Evolutionary conservation across 208 protist genomes (phyloP).

Genomic region (Trypanosoma cruzi): DNA sequence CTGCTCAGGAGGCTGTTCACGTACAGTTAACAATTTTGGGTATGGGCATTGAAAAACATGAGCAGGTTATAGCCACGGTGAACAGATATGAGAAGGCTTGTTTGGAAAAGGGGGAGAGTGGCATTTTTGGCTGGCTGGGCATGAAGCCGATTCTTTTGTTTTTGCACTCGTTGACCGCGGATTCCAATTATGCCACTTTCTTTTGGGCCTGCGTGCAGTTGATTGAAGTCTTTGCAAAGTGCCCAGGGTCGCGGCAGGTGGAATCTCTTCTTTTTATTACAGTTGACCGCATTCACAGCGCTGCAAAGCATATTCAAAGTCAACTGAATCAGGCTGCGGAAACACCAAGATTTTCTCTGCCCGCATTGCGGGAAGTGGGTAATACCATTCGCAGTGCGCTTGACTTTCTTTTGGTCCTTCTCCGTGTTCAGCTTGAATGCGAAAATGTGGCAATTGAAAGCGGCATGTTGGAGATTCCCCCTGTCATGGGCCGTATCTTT

Average conservation of each 20-base stretch:
- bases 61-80: constrained; percentile 66
- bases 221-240: constrained; percentile 76
- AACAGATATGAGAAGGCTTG: constrained; percentile 72
- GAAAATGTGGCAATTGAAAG: constrained; percentile 83
- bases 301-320: constrained; percentile 43
- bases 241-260: constrained; percentile 64
- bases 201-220: constrained; percentile 88
- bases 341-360: constrained; percentile 45
- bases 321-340: constrained; percentile 47
- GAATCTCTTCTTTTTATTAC: constrained; percentile 70
- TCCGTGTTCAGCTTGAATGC: constrained; percentile 87
- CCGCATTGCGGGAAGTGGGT: constrained; percentile 51
- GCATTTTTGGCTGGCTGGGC: constrained; percentile 85
- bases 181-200: constrained; percentile 89
- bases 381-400: constrained; percentile 50
- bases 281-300: constrained; percentile 71
- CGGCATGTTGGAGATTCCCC: constrained; percentile 56
- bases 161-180: constrained; percentile 74
- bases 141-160: constrained; percentile 72
- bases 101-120: constrained; percentile 56
- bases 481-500: constrained; percentile 73
- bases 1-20: constrained; percentile 71
- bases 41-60: constrained; percentile 63
- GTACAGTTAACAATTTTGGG: constrained; percentile 74
- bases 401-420: constrained; percentile 67